Conservation (phyloP, 495 filamentous ascomycete genomes). For the Geoglossum glabrum region DNA sequence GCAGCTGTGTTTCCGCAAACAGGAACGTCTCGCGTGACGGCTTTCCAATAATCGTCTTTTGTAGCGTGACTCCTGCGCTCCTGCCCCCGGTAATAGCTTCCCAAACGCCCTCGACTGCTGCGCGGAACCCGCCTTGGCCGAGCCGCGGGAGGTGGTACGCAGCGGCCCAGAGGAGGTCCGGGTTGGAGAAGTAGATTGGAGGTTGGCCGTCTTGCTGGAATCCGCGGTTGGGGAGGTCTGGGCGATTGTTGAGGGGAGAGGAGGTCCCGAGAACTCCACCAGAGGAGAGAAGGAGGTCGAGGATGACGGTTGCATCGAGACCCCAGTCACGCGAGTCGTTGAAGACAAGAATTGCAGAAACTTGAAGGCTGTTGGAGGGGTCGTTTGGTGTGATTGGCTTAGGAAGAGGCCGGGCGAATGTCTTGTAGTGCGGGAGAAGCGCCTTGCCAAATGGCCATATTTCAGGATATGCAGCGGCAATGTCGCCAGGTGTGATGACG, state of each 20-base stretch:
- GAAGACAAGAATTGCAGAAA: conserved; percentile 75
- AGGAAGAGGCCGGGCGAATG: conserved; percentile 42
- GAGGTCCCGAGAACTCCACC: conserved; percentile 58
- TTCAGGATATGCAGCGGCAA: conserved; percentile 46
- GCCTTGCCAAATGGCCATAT: conserved; percentile 65
- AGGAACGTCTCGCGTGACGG: conserved; percentile 54
- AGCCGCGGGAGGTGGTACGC: conserved; percentile 68
- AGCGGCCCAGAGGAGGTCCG: conserved; percentile 76
- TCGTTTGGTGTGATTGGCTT: conserved; percentile 17
- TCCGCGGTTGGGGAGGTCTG: conserved; percentile 42
- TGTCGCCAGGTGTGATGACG: conserved; percentile 71
- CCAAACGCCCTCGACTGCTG: conserved; percentile 64
- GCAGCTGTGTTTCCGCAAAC: conserved; percentile 61
- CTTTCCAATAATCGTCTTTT: conserved; percentile 62
- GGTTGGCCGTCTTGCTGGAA: conserved; percentile 68
- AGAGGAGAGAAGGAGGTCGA: conserved; percentile 60
- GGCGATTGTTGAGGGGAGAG: conserved; percentile 34
- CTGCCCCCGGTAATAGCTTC: conserved; percentile 42
- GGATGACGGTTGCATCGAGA: conserved; percentile 61
- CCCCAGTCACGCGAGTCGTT: conserved; percentile 91
- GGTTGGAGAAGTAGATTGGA: conserved; percentile 67
- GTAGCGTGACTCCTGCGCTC: conserved; percentile 32
- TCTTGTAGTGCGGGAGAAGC: conserved; percentile 37
- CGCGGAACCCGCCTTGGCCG: conserved; percentile 82
- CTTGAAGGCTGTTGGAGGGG: conserved; percentile 34